Conservation (phyloP, 2,329 filamentous ascomycete species). For the Orbilia quercus region DNA sequence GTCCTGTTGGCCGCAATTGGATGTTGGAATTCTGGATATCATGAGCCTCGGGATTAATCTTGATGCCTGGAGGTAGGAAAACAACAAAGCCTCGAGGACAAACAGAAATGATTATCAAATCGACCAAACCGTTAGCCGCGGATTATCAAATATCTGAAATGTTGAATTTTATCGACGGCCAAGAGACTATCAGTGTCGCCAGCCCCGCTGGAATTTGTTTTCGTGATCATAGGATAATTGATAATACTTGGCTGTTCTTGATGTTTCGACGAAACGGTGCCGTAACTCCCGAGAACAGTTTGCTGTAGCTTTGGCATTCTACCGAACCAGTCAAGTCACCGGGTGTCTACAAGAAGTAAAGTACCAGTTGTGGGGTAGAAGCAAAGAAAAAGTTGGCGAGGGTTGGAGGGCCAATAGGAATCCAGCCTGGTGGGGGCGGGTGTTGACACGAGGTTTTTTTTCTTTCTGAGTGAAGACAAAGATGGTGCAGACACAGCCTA, state of each 20-base stretch:
- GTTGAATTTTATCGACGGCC: not conserved
- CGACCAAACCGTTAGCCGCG: not conserved
- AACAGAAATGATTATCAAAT: not conserved
- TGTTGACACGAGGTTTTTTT: conserved; percentile 37
- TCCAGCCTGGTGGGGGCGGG: conserved; percentile 22
- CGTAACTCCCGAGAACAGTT: conserved; percentile 5
- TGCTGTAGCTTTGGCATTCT: conserved; percentile 19
- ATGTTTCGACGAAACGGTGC: conserved; percentile 9
- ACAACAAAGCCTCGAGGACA: not conserved
- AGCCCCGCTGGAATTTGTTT: conserved; percentile 14
- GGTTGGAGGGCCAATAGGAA: conserved; percentile 35
- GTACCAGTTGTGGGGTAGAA: conserved; percentile 11
- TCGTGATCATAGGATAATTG: conserved; percentile 1
- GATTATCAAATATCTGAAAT: too few relatives aligned
- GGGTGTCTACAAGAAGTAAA: not conserved
- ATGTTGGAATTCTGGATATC: not conserved
- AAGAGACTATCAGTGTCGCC: not conserved
- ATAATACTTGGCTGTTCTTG: not conserved
- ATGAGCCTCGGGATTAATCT: not conserved
- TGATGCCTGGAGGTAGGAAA: conserved; percentile 2
- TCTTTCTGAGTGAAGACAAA: not conserved
- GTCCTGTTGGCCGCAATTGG: conserved; percentile 9
- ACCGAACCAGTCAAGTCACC: conserved; percentile 3
- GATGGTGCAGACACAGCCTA: conserved; percentile 26
- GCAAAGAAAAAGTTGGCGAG: not conserved